Percentiles rank a stretch among this genome's conserved stretches.
phyloP scores from a whole-genome alignment of 306 rosid genomes.

The Cyclanthera cordifolia region DNA sequence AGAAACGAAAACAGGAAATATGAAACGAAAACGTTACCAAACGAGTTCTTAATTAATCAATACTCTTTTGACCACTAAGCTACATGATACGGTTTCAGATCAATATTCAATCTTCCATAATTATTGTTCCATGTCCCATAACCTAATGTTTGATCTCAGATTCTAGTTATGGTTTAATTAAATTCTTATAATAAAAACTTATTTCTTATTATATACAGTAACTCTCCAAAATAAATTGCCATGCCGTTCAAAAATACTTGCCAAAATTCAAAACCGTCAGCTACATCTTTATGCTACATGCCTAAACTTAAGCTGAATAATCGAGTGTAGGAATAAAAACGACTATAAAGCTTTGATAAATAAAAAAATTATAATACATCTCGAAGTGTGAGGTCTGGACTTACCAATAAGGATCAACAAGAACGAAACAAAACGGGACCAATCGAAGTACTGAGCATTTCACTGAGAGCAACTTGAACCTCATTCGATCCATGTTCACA shows the following conservation, averaged over 20 bases:
- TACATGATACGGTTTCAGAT: too few relatives aligned
- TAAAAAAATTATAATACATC: slow-evolving; percentile 44
- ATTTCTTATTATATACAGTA: too few relatives aligned
- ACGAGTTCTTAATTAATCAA: too few relatives aligned
- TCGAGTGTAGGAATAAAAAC: not conserved
- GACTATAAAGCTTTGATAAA: slow-evolving; percentile 24
- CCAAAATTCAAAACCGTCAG: slow-evolving; percentile 31
- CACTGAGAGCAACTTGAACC: slow-evolving; percentile 75
- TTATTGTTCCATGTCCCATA: too few relatives aligned
- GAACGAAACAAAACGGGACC: slow-evolving; percentile 81
- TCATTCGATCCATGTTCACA: slow-evolving; percentile 92
- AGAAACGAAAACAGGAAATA: too few relatives aligned
- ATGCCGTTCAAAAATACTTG: slow-evolving; percentile 18
- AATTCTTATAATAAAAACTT: too few relatives aligned
- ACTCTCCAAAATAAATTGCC: too few relatives aligned
- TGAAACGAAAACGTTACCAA: too few relatives aligned
- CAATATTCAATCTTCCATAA: too few relatives aligned
- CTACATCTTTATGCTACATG: slow-evolving; percentile 42
- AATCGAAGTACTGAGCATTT: slow-evolving; percentile 70
- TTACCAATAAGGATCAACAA: slow-evolving; percentile 35
- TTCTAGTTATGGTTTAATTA: too few relatives aligned
- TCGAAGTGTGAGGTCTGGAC: slow-evolving; percentile 25
- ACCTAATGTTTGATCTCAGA: too few relatives aligned
- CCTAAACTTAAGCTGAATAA: slow-evolving; percentile 33
- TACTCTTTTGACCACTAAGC: too few relatives aligned